Evolutionary conservation across 1,139 yeast species (phyloP), one percentile per base, ranked within the genome.

Genomic region (Pichia sp.): DNA sequence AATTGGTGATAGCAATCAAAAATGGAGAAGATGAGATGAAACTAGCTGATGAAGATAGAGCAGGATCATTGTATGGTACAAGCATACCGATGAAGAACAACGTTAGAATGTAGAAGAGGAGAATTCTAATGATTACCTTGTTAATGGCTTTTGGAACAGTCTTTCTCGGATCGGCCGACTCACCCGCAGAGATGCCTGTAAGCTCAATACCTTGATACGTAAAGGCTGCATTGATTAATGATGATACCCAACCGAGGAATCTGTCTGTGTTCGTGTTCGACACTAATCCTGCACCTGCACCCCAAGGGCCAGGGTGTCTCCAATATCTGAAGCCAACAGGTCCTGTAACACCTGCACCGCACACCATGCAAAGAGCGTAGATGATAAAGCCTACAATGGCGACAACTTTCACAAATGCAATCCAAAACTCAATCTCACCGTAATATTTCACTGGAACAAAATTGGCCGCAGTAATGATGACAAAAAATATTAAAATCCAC

Each of bases 301-400:
- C 90, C 84, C 80, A 89, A 1, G 97, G 85, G 53, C 97, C 97
- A 3, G 97, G 97, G 66, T 90, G 74, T 71, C 92, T 82, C 97
- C 97, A 92, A 73, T 90, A 90, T 69, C 90, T 78, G 76, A 86
- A 87, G 7, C 93, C 95, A 49, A 87, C 79, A 29, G 84, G 81
- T 19, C 83, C 84, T 47, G 68, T 60, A 1, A 49, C 47, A 58
- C 82, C 82, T 13, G 81, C 78, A 57, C 69, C 69, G 55, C 78
- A 76, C 5, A 76, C 75, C 63, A 77, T 71, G 51, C 78, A 72
- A 45, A 75, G 66, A 59, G 61, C 77, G 64, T 55, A 79, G 48
- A 81, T 76, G 61, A 80, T 75, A 65, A 80, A 79, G 13, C 81
- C 79, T 13, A 80, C 64, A 57, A 81, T 77, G 3, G 84, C 76